These are phyloP conservation scores for Alternaria rosae DNA, from an alignment of 2,329 filamentous ascomycete species.

Conservation along the genomic window DNA sequence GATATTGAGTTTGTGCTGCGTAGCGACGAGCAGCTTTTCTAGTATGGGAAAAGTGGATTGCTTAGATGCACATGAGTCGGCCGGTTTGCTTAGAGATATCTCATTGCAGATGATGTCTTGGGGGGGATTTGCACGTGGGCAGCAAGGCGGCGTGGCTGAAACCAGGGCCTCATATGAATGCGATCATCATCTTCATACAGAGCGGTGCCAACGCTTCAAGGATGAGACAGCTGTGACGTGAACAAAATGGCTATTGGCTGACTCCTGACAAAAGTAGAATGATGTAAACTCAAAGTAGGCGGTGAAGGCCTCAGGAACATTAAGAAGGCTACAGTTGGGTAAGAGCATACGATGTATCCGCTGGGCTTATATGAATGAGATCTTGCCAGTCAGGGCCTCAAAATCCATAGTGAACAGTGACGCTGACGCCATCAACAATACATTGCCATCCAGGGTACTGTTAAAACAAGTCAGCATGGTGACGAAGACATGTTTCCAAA, in stretches of 20 bases:
- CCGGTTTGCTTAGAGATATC: background rate
- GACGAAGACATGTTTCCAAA: too few relatives aligned
- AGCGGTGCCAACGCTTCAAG: background rate
- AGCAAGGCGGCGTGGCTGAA: background rate
- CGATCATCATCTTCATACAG: background rate
- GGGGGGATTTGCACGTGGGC: too few relatives aligned
- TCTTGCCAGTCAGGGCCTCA: background rate
- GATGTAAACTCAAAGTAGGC: background rate
- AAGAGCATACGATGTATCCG: too few relatives aligned
- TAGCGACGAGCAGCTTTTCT: background rate
- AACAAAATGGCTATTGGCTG: too few relatives aligned
- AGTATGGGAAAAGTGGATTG: background rate
- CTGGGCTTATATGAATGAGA: too few relatives aligned
- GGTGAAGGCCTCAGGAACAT: too few relatives aligned
- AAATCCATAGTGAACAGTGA: constrained; percentile 34
- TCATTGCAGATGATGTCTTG: background rate
- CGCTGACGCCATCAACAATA: constrained; percentile 26
- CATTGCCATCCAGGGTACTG: constrained; percentile 44
- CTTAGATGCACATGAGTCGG: background rate
- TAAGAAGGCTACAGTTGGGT: too few relatives aligned
- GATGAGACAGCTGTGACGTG: background rate
- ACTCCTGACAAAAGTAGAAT: background rate
- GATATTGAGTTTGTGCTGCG: background rate
- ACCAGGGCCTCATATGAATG: background rate
- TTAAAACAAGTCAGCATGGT: background rate